These are phyloP conservation scores for Torrubiellomyces zombiae DNA, from an alignment of 2,329 filamentous ascomycete genomes.

Conservation along the genomic window DNA sequence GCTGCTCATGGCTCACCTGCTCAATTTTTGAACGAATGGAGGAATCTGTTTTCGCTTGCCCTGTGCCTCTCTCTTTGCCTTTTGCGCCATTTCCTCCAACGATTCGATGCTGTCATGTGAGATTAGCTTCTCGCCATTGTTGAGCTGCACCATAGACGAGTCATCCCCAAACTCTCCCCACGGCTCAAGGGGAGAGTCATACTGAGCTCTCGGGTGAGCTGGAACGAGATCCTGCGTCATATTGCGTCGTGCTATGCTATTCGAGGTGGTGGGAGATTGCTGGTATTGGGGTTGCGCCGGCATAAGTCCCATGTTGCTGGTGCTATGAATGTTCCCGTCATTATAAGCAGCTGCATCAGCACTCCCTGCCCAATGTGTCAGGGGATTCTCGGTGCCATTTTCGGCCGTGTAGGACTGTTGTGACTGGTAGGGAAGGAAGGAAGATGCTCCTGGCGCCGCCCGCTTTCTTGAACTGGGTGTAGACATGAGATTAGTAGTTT, in stretches of 20 bases:
- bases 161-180: slow-evolving; percentile 27
- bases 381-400: slow-evolving; percentile 28
- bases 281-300: slow-evolving; percentile 18
- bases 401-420: slow-evolving; percentile 29
- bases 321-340: neutral
- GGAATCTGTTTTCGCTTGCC: slow-evolving; percentile 90
- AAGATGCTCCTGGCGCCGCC: slow-evolving; percentile 53
- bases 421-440: slow-evolving; percentile 37
- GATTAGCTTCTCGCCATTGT: slow-evolving; percentile 14
- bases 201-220: slow-evolving; percentile 19
- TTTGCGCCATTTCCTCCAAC: slow-evolving; percentile 61
- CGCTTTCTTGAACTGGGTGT: slow-evolving; percentile 47
- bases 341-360: neutral
- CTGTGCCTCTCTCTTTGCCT: slow-evolving; percentile 76
- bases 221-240: slow-evolving; percentile 34
- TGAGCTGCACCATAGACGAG: slow-evolving; percentile 19
- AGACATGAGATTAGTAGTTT: slow-evolving; percentile 21
- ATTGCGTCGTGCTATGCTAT: slow-evolving; percentile 33
- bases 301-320: slow-evolving; percentile 18
- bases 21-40: slow-evolving; percentile 93
- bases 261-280: slow-evolving; percentile 22
- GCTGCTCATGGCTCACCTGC: slow-evolving; percentile 52
- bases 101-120: slow-evolving; percentile 61
- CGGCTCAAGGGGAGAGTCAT: slow-evolving; percentile 22
- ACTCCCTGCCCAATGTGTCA: too few relatives aligned